Evolutionary conservation across 495 filamentous ascomycete species (phyloP), one percentile per base, ranked within the genome.

Genomic region (Penicillium steckii): DNA sequence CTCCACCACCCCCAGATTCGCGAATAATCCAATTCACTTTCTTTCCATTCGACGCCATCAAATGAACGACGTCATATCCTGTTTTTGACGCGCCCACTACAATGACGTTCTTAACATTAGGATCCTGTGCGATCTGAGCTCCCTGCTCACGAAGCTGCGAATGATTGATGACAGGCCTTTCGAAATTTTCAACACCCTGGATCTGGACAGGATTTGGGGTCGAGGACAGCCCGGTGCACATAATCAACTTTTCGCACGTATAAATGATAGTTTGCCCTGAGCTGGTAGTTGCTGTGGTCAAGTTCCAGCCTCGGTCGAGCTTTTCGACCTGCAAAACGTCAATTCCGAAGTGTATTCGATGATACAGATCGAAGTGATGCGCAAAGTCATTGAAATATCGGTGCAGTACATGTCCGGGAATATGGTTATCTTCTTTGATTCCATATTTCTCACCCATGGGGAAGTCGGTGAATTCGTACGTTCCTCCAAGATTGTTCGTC

Each of bases 21-120:
- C 87, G 73, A 52, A 90, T 85, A 3, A 91, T 70, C 86, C 83
- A 88, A 43, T 85, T 68, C 1, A 91, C 84, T 25, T 79, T 67
- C 25, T 83, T 68, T 1, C 84, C 85, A 4, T 72, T 71, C 0
- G 73, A 80, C 79, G 58, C 81, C 83, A 13, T 71, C 69, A 53
- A 84, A 84, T 60, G 44, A 0, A 80, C 87, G 1, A 76, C 77
- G 67, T 90, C 87, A 68, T 78, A 87, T 1, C 75, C 84, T 5
- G 80, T 82, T 60, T 90, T 90, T 0, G 73, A 78, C 1, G 77
- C 81, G 8, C 86, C 84, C 27, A 86, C 71, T 1, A 90, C 76
- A 0, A 76, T 75, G 1, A 89, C 33, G 44, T 27, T 17, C 61
- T 50, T 46, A 4, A 50, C 37, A 13, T 25, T 21, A n/a, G 52